Base-by-base conservation (phyloP, 495 filamentous ascomycete genomes). In the Recurvomyces mirabilis region DNA sequence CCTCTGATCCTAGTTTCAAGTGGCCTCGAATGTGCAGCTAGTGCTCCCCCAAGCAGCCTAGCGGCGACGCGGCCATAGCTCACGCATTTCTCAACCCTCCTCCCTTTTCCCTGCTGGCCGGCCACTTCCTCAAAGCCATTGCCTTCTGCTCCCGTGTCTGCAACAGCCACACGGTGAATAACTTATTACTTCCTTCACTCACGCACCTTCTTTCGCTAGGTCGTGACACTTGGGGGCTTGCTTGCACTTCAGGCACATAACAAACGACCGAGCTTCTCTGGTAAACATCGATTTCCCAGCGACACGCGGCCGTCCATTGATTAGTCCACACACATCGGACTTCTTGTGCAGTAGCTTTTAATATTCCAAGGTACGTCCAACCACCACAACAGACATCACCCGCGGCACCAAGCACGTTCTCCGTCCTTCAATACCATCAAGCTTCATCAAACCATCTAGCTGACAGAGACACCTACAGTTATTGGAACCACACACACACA, bases 151-250 rank as follows among this genome's bases (percentile, higher is more conserved):
- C 43, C 34, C 46, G 20, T 39, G 26, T 19, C 45, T 41, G 19
- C 40, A 23, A 37, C 47, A 43, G 40, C 46, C 35, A 47, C 49
- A 25, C 29, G 13, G 13, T 29, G n/a, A 7, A 24, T 25, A 11
- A 17, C 24, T 12, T 47, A 4, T 23, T 19, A 14, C 15, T 19
- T 23, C 23, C 6, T 6, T 42, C 25, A 13, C 24, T 41, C 30
- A 43, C 49, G 39, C 49, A 31, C 49, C 44, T 52, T 52, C 51
- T 35, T 32, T 53, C 51, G 51, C 34, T 53, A 21, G 40, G 51
- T 44, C 35, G 3, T 32, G 13, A 14, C 17, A 7, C 10, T 20
- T 18, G 23, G 10, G 38, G 9, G 26, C 17, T 9, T 3, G 17
- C 30, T 18, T 2, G 3, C 13, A 28, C 28, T 36, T 15, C 9